Evolutionary conservation across 2,329 filamentous ascomycete genomes (phyloP).

Genomic region (Neonectria neomacrospora): DNA sequence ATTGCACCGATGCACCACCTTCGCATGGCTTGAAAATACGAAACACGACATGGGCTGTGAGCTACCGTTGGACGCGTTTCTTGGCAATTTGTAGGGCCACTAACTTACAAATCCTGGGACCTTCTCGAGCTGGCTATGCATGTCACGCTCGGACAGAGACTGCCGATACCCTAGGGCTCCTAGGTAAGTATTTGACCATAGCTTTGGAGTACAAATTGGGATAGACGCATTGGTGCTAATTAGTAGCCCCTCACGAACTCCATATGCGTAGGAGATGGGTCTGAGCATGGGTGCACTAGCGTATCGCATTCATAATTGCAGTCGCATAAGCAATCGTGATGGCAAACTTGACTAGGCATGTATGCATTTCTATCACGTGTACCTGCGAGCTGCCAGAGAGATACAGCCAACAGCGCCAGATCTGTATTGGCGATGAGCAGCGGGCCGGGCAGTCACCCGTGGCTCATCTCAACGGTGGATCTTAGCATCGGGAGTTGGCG

Average conservation of each 20-base stretch:
- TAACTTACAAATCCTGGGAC: neutral
- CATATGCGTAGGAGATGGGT: neutral
- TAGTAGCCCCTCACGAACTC: neutral
- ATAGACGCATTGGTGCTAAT: neutral
- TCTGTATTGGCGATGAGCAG: constrained; percentile 2
- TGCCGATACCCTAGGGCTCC: neutral
- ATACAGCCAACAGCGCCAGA: neutral
- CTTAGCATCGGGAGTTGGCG: constrained; percentile 15
- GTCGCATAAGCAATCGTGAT: neutral
- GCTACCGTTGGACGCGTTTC: constrained; percentile 5
- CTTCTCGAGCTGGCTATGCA: neutral
- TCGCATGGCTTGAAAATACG: constrained; percentile 6
- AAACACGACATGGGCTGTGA: constrained; percentile 6
- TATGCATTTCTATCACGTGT: neutral
- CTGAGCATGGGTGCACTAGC: neutral
- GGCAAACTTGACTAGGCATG: too few species aligned
- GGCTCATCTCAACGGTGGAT: constrained; percentile 22
- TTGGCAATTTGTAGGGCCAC: constrained; percentile 1
- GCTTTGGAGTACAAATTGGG: neutral
- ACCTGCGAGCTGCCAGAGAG: neutral
- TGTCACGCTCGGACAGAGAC: constrained; percentile 2
- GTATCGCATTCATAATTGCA: neutral
- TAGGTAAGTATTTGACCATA: neutral
- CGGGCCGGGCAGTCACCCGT: constrained; percentile 23
- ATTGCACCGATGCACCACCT: neutral